These are phyloP conservation scores for Syzygium jambos DNA, from an alignment of 345 rosid species.

Conservation along the genomic window DNA sequence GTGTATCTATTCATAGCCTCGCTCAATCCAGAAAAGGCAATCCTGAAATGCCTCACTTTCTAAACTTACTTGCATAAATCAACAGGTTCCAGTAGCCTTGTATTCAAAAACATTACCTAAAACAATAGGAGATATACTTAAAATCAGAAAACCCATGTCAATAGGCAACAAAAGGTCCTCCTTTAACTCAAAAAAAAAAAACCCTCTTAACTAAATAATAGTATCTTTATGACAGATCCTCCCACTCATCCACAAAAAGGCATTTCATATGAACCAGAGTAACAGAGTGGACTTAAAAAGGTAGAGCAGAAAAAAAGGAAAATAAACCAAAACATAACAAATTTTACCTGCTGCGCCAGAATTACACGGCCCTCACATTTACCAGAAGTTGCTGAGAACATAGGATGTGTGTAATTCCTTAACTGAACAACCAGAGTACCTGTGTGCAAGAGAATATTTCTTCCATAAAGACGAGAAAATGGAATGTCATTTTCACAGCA, in stretches of 20 bases:
- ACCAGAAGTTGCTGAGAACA: constrained; percentile 68
- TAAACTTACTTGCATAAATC: background rate
- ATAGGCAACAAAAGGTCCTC: background rate
- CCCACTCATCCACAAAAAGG: background rate
- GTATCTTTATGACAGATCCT: background rate
- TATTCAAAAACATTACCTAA: background rate
- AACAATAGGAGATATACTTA: background rate
- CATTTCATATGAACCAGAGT: constrained; percentile 1
- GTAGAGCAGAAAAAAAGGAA: background rate
- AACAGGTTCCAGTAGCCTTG: background rate
- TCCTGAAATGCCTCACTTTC: background rate
- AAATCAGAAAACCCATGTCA: background rate
- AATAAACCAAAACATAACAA: background rate
- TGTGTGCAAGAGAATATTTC: constrained; percentile 51
- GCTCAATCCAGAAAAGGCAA: background rate
- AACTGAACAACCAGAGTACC: constrained; percentile 58
- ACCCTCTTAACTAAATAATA: background rate
- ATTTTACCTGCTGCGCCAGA: constrained; percentile 86
- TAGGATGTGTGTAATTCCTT: constrained; percentile 82
- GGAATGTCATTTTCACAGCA: constrained; percentile 64
- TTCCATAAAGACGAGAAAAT: constrained; percentile 86
- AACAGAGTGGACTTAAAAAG: background rate
- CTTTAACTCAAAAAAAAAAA: background rate
- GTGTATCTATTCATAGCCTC: background rate
- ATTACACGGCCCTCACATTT: constrained; percentile 86